These are phyloP conservation scores for Sisymbrium altissimum DNA, from an alignment of 345 rosid genomes.

Conservation along the genomic window DNA sequence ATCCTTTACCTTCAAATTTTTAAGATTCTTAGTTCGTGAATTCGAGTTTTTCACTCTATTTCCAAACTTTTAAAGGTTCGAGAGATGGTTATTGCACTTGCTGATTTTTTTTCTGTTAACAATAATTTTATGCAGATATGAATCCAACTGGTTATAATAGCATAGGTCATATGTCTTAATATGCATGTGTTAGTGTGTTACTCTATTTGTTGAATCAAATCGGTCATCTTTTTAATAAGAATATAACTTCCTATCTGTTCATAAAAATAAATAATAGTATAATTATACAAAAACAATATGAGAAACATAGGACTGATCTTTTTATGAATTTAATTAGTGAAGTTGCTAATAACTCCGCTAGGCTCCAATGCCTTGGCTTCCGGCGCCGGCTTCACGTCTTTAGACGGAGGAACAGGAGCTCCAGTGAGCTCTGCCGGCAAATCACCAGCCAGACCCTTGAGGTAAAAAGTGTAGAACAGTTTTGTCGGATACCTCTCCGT, in stretches of 20 bases:
- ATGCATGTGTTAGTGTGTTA: too few relatives aligned
- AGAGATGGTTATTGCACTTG: too few relatives aligned
- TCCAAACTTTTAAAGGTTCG: too few relatives aligned
- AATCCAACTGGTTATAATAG: too few relatives aligned
- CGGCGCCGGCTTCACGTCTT: conserved; percentile 48
- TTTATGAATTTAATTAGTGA: conserved; percentile 33
- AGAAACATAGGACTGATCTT: not conserved
- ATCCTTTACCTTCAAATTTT: too few relatives aligned
- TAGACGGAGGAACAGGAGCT: conserved; percentile 43
- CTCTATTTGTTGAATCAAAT: too few relatives aligned
- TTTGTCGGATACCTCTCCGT: conserved; percentile 72
- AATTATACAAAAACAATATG: not conserved
- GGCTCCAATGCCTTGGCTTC: conserved; percentile 58
- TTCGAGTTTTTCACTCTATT: not conserved
- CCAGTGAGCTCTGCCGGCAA: conserved; percentile 48
- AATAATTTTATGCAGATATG: too few relatives aligned
- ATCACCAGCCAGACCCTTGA: conserved; percentile 52
- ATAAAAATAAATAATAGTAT: too few relatives aligned
- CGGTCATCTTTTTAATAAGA: too few relatives aligned
- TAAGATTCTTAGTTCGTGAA: too few relatives aligned
- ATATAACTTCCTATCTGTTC: not conserved
- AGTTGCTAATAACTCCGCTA: conserved; percentile 41
- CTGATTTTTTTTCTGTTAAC: too few relatives aligned
- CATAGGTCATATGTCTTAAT: too few relatives aligned
- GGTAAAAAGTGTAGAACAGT: conserved; percentile 62